Conservation (phyloP, 164 flowering plant genomes). For the Protea cynaroides region DNA sequence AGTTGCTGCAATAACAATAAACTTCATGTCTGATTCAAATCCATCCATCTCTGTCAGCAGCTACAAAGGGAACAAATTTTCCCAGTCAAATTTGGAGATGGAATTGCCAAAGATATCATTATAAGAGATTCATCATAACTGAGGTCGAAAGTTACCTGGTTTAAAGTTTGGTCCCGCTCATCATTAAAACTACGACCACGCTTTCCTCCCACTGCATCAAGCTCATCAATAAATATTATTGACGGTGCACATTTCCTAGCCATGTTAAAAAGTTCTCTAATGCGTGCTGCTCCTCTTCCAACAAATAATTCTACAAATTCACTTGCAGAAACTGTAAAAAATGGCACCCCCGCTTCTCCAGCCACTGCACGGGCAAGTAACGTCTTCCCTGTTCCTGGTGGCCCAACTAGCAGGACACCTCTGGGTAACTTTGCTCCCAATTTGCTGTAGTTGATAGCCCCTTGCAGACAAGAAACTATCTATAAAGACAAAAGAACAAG, state of each 20-base stretch:
- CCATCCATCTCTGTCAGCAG: constrained; percentile 99
- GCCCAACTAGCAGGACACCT: constrained; percentile 92
- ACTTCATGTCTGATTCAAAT: constrained; percentile 84
- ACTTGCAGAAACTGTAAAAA: constrained; percentile 92
- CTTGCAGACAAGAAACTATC: constrained; percentile 89
- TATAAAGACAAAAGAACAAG: constrained; percentile 23
- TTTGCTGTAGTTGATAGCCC: constrained; percentile 68
- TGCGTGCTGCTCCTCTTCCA: constrained; percentile 99
- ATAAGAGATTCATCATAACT: constrained; percentile 4
- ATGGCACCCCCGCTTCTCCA: constrained; percentile 99
- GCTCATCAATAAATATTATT: constrained; percentile 94
- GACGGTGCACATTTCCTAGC: constrained; percentile 93
- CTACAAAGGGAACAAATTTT: constrained; percentile 34
- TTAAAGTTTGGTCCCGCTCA: constrained; percentile 94
- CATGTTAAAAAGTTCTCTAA: constrained; percentile 77
- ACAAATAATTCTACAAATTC: constrained; percentile 98
- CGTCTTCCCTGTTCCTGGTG: constrained; percentile 99
- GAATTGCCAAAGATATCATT: not conserved
- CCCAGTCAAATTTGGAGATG: not conserved
- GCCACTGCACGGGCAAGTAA: constrained; percentile 97
- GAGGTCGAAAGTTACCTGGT: constrained; percentile 50
- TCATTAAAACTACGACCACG: constrained; percentile 98
- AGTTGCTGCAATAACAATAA: constrained; percentile 90
- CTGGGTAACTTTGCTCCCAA: constrained; percentile 92
- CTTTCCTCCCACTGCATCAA: constrained; percentile 97